phyloP scores from a whole-genome alignment of 768 basidiomycete genomes.

The Mycena floridula region DNA sequence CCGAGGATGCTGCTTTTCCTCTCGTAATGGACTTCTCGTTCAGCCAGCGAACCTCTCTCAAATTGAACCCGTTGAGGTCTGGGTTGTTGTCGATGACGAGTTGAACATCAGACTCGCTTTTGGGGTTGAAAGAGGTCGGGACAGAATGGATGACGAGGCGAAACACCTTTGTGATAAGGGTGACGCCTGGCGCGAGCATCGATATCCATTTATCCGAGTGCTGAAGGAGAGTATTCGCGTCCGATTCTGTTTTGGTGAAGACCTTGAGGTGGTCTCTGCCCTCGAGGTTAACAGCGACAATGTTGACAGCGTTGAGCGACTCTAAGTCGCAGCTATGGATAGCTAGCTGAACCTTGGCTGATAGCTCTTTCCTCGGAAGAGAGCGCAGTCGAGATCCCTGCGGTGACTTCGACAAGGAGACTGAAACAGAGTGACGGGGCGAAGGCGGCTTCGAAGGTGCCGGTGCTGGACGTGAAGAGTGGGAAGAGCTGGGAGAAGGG shows the following conservation, averaged over 20 bases:
- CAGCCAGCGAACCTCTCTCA: slow-evolving; percentile 4
- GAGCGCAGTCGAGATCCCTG: too few relatives aligned
- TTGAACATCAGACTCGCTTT: background rate
- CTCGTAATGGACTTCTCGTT: slow-evolving; percentile 1
- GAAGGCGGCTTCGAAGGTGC: too few relatives aligned
- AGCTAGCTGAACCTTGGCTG: too few relatives aligned
- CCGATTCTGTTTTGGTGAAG: background rate
- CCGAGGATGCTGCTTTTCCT: slow-evolving; percentile 4
- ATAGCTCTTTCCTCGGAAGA: too few relatives aligned
- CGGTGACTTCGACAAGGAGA: too few relatives aligned
- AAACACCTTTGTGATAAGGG: background rate
- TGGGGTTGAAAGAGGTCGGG: background rate
- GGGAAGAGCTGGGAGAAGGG: too few relatives aligned
- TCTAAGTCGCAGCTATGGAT: too few relatives aligned
- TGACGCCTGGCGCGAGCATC: background rate
- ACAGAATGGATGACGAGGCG: background rate
- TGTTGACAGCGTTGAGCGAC: too few relatives aligned
- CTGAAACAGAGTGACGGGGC: too few relatives aligned
- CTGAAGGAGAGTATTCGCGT: background rate
- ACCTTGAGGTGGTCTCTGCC: background rate
- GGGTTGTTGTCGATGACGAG: background rate
- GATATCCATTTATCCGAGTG: background rate
- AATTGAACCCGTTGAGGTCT: background rate
- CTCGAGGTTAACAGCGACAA: background rate
- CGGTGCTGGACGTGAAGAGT: too few relatives aligned